Evolutionary conservation across 805 yeast species (phyloP), one percentile per base, ranked within the genome.

Genomic region (Cephaloascus fragrans): DNA sequence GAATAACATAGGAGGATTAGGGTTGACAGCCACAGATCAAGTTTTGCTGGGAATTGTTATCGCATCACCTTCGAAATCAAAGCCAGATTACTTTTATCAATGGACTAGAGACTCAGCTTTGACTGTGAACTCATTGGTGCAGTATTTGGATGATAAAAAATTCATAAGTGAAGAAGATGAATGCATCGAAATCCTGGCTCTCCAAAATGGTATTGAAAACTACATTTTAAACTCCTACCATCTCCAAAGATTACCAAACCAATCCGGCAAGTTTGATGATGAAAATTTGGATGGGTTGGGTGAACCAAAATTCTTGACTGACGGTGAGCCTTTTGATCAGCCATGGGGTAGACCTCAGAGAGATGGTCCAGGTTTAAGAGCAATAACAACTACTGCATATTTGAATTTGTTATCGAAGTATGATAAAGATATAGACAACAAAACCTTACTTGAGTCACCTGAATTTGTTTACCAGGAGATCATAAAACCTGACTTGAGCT

Each of bases 281-380:
- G 34, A 41, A 2, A 43, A 39, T 26, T 62, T 71, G 36, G 57
- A 59, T 6, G 87, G 85, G 2, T 64, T 89, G 26, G 97, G 97
- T 2, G 97, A 90, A 55, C 97, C 97, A 5, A 90, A 90, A 56
- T 90, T 83, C 53, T 56, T 69, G 54, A 75, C 79, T 3, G 73
- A 86, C 53, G 80, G 82, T 18, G 49, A 75, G 0, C 66, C 83
- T 1, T 90, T 83, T 50, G 56, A 57, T 4, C 79, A 63, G 2
- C 55, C 64, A 28, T 90, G 97, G 97, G 97, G 97, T 2, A 69
- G 97, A 48, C 97, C 97, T 1, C 97, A 90, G 59, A 73, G 87
- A 43, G 97, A 90, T 56, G 97, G 97, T 0, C 96, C 97, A 1
- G 89, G 94, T 1, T 66, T 90, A 41, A 70, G 97, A 49, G 70